Evolutionary conservation across 805 yeast species (phyloP), one percentile per base, ranked within the genome.

Genomic region (Blastobotrys attinorum): DNA sequence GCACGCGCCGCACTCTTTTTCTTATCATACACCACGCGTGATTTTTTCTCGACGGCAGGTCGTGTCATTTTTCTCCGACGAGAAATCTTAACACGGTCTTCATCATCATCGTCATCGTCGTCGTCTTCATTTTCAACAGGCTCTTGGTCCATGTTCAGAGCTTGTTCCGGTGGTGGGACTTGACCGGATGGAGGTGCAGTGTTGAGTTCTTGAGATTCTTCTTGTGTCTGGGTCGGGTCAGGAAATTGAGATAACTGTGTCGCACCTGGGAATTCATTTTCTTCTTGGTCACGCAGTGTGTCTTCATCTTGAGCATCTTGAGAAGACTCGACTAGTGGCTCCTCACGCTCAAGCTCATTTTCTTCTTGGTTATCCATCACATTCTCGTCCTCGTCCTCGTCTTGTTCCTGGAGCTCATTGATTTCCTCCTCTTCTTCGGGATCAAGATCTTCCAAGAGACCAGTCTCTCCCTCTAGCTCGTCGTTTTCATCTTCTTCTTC

Each of bases 21-120:
- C 38, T 48, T 50, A 36, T 47, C 47, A 29, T 22, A 47, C 32
- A 32, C 40, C 4, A 41, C n/a, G 22, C 37, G 25, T 8, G 35
- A 27, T 35, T 22, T 21, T 4, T 32, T 8, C 29, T 10, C 4
- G 6, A 21, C 29, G n/a, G n/a, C n/a, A 21, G 4, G 29, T 21
- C n/a, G 15, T 15, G 20, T 17, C 21, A 20, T 4, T 37, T 17
- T 37, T 37, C 39, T 5, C 22, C 39, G 29, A 21, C 35, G 29
- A 16, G 8, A 6, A 31, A 31, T 16, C 7, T 31, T 31, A 13
- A n/a, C n/a, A 7, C n/a, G 8, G n/a, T 34, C 37, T 5, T 16
- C 21, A 17, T 20, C 20, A 5, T n/a, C 17, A 34, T 16, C 16
- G 10, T 16, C 16, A 5, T 8, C 22, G 4, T 16, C 16, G 10